Conservation (phyloP, 1,139 yeast genomes). For the Sugiyamaella sp. region DNA sequence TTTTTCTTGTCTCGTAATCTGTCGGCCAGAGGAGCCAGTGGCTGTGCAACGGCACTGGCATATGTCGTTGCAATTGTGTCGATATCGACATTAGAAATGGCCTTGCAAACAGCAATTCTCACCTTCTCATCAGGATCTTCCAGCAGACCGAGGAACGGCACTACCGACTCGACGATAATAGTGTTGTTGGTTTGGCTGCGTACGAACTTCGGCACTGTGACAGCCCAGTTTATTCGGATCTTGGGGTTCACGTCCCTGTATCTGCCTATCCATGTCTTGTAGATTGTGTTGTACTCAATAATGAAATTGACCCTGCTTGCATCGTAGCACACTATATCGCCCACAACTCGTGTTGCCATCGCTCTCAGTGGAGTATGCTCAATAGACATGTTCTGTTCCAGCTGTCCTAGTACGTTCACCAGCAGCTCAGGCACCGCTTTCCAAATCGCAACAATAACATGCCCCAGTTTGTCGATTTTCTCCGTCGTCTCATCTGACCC, state of each 20-base stretch:
- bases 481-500: conserved; percentile 37
- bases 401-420: conserved; percentile 72
- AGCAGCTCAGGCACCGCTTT: conserved; percentile 73
- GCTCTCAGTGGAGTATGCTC: conserved; percentile 65
- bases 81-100: conserved; percentile 44
- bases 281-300: conserved; percentile 60
- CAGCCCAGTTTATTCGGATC: conserved; percentile 74
- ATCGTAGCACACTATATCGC: conserved; percentile 57
- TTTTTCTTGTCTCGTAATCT: conserved; percentile 61
- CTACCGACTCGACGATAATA: conserved; percentile 51
- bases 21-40: conserved; percentile 48
- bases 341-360: conserved; percentile 74
- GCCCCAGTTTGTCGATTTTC: conserved; percentile 46
- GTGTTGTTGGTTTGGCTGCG: conserved; percentile 52
- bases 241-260: conserved; percentile 65
- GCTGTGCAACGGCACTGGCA: conserved; percentile 42
- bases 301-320: conserved; percentile 60
- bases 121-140: conserved; percentile 79
- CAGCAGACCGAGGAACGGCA: conserved; percentile 67
- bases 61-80: conserved; percentile 39
- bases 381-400: conserved; percentile 74
- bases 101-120: conserved; percentile 60
- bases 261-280: conserved; percentile 74
- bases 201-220: conserved; percentile 53
- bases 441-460: conserved; percentile 72